Base-by-base conservation (phyloP, 2,329 filamentous ascomycete genomes). In the Colletotrichum coccodes region DNA sequence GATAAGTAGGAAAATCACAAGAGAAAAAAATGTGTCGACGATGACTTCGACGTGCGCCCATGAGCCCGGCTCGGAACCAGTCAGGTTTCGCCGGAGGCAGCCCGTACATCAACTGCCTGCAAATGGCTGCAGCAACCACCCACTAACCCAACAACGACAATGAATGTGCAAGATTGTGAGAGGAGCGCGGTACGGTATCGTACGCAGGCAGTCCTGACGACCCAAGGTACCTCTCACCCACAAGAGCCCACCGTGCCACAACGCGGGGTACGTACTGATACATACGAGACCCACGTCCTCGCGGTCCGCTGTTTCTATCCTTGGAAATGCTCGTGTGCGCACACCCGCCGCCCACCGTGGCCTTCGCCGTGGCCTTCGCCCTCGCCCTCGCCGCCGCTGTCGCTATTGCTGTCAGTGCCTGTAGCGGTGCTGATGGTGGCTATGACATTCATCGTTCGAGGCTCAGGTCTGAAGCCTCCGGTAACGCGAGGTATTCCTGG, bases 251-350 rank as follows among this genome's bases (percentile, higher is more conserved):
- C 52, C 38, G 47, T 54, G 60, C 30, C 32, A 60, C 61, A 64
- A 42, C 53, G 65, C 49, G 65, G 65, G 61, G 54, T 50, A 65
- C 61, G 65, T 65, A 65, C 47, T 54, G 54, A 30, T 60, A 60
- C 65, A 34, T 36, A 40, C 23, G 5, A 58, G 40, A 32, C 23
- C 30, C 26, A 42, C 38, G 52, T 62, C 64, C 40, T 54, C 36
- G 50, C 26, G 40, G n/a, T 38, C 65, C 61, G 32, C 61, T 60
- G 65, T 60, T 65, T 36, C 61, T 68, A 68, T 65, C 65, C 65
- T 65, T 68, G 65, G 65, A 65, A 32, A 42, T 57, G 52, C 59
- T 66, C 58, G 49, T 54, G 58, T 62, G 63, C n/a, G n/a, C 60
- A 58, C 23, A 30, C 46, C 46, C 54, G 46, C 21, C 21, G 23